phyloP scores from a whole-genome alignment of 495 filamentous ascomycete species.

The Penicillium ochrochloron region DNA sequence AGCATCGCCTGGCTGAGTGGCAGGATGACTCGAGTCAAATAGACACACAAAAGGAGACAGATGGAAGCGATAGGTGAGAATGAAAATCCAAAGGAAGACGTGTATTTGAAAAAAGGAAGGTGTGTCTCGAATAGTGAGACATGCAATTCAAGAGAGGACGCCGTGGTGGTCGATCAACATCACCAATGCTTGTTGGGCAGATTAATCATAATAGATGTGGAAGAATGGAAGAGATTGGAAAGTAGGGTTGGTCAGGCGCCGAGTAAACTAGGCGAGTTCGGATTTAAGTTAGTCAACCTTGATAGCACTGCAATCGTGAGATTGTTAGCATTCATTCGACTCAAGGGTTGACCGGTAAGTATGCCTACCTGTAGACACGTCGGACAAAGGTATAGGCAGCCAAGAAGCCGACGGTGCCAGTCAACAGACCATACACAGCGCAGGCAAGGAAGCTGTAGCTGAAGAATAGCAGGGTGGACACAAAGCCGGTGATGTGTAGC shows the following conservation, averaged over 20 bases:
- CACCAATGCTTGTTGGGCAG: conserved; percentile 33
- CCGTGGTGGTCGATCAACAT: conserved; percentile 27
- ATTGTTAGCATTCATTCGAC: background rate
- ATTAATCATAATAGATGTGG: conserved; percentile 26
- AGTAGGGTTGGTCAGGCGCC: background rate
- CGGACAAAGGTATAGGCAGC: conserved; percentile 87
- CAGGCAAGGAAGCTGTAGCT: conserved; percentile 82
- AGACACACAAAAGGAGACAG: conserved; percentile 5
- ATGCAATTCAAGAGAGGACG: conserved; percentile 30
- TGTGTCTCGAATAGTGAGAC: conserved; percentile 9
- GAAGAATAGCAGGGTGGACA: conserved; percentile 84
- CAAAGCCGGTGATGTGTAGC: conserved; percentile 81
- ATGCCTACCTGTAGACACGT: conserved; percentile 76
- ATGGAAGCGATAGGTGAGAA: background rate
- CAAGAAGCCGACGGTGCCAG: conserved; percentile 87
- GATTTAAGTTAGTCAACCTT: conserved; percentile 53
- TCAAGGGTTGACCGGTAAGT: background rate
- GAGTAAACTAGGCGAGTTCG: too few relatives aligned
- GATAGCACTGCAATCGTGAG: conserved; percentile 34
- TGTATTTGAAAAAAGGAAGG: background rate
- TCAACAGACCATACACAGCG: conserved; percentile 80
- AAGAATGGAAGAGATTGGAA: background rate
- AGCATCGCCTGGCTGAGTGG: conserved; percentile 6
- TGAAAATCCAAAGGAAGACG: background rate
- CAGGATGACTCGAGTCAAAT: background rate